Evolutionary conservation across 768 basidiomycete genomes (phyloP).

Genomic region (Royoungia palumana): DNA sequence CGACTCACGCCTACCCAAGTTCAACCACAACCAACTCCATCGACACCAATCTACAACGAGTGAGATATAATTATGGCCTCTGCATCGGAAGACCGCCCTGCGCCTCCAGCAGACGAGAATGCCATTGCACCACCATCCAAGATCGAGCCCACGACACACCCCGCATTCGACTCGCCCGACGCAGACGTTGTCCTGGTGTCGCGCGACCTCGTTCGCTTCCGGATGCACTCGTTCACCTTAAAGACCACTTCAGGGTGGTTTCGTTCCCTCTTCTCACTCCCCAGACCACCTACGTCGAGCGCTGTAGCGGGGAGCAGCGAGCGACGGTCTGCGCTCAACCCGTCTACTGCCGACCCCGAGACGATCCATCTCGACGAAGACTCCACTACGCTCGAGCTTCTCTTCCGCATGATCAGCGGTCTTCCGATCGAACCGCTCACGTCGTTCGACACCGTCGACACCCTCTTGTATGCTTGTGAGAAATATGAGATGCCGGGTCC

Average conservation of each 20-base stretch:
- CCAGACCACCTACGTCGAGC: conserved; percentile 31
- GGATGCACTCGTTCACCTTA: conserved; percentile 56
- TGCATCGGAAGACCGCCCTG: conserved; percentile 6
- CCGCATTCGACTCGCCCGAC: conserved; percentile 49
- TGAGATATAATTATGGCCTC: conserved; percentile 24
- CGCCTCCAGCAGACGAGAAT: neutral
- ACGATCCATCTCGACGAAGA: conserved; percentile 58
- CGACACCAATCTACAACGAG: too few species aligned
- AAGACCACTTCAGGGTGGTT: conserved; percentile 60
- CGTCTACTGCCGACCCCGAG: conserved; percentile 25
- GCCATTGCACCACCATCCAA: neutral
- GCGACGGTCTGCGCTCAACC: conserved; percentile 5
- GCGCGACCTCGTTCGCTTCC: conserved; percentile 50
- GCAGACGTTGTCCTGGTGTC: conserved; percentile 53
- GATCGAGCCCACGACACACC: conserved; percentile 36
- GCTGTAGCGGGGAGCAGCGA: neutral
- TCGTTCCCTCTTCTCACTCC: conserved; percentile 56
- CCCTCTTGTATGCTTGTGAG: conserved; percentile 59
- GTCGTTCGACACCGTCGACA: conserved; percentile 53
- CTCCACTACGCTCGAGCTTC: conserved; percentile 47
- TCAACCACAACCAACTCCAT: too few species aligned
- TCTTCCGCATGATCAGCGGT: conserved; percentile 62
- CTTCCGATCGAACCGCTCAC: conserved; percentile 47
- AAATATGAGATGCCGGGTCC: conserved; percentile 73
- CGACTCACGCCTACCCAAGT: too few species aligned